Evolutionary conservation across 768 basidiomycete species (phyloP).

Genomic region (Russula dissimulans): DNA sequence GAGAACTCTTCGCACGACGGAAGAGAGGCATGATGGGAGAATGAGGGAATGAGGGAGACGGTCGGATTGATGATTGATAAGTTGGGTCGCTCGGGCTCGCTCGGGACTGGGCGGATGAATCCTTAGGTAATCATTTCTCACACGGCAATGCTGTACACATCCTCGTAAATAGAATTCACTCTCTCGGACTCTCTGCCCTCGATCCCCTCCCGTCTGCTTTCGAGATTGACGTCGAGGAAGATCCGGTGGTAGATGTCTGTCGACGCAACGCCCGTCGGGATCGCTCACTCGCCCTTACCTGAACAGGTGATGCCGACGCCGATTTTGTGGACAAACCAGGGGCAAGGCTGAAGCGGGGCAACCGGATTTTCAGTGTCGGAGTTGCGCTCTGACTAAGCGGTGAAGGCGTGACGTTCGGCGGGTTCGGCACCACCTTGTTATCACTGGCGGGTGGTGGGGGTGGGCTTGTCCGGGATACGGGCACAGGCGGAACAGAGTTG

Average conservation of each 20-base stretch:
- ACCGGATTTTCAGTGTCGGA: conserved; percentile 15
- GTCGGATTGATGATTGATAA: background rate
- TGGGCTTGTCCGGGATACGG: background rate
- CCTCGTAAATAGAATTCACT: background rate
- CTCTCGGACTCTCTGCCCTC: conserved; percentile 9
- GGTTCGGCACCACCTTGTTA: background rate
- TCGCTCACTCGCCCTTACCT: conserved; percentile 3
- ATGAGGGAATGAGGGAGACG: background rate
- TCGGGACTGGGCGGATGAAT: background rate
- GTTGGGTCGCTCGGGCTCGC: background rate
- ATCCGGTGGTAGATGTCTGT: conserved; percentile 14
- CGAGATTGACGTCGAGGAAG: conserved; percentile 16
- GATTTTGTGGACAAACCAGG: conserved; percentile 1
- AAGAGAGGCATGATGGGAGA: conserved; percentile 25
- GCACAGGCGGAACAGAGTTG: background rate
- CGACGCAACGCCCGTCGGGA: conserved; percentile 16
- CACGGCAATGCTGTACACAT: background rate
- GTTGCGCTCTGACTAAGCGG: background rate
- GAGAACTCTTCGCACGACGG: conserved; percentile 24
- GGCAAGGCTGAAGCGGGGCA: conserved; percentile 12
- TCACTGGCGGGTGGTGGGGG: background rate
- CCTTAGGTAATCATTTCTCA: conserved; percentile 12
- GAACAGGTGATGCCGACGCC: conserved; percentile 8
- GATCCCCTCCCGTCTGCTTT: conserved; percentile 11
- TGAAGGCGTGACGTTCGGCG: conserved; percentile 4